Evolutionary conservation across 495 filamentous ascomycete species (phyloP), one percentile per base, ranked within the genome.

Genomic region (Hypoxylon rickii): DNA sequence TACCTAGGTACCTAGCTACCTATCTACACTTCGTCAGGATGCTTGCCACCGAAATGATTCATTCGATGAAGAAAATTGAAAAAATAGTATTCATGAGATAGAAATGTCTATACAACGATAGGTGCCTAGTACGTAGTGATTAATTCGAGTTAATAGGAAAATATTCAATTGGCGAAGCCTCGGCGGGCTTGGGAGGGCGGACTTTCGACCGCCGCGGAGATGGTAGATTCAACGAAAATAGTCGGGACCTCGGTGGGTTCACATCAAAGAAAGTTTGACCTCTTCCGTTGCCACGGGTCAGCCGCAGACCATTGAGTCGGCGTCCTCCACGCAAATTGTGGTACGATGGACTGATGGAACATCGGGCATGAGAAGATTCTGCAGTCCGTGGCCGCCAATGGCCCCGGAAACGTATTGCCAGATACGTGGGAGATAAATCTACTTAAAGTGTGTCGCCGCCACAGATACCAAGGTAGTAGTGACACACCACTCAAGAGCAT

Each of bases 161-260:
- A 50, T 12, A 38, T 32, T 47, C 7, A 39, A 52, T 53, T 43
- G 47, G 16, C 20, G 44, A 53, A 37, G 26, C 18, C 34, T 46
- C 29, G 37, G 52, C 7, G 3, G 19, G 21, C 21, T 15, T 20
- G 39, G 37, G 37, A 32, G 34, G 12, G 10, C 24, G n/a, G n/a
- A n/a, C n/a, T n/a, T 29, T 43, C 21, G 20, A 41, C 31, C 16
- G 46, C 60, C 60, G 55, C 60, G 60, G 60, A 64, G 50, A 64
- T 64, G 44, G 45, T 34, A 51, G 19, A 55, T 64, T 21, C 60
- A 64, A 44, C 49, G 60, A 46, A 64, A 43, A 7, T 37, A 34
- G 32, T 47, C 48, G 49, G 44, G n/a, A 33, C 12, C n/a, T 31
- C 18, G 20, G 53, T 53, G 53, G 59, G 40, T 49, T 63, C 46